Percentiles rank a stretch among this genome's conserved stretches.
phyloP scores from a whole-genome alignment of 2,329 filamentous ascomycete species.

The Plenodomus tracheiphilus region DNA sequence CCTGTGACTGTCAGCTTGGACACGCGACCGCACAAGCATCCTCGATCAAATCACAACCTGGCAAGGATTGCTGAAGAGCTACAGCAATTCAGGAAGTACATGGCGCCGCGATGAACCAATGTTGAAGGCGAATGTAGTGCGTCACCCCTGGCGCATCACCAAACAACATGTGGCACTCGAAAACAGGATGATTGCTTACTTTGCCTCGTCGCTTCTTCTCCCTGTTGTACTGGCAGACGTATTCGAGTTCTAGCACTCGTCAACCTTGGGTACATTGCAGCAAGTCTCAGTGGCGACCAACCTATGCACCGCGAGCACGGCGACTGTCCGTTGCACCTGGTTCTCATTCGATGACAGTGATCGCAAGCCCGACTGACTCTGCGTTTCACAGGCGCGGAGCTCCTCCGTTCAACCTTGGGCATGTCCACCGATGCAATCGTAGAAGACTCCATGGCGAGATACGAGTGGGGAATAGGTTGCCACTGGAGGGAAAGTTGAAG shows the following conservation, averaged over 20 bases:
- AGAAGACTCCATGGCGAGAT: constrained; percentile 29
- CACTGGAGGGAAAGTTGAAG: neutral
- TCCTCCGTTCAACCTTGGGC: constrained; percentile 37
- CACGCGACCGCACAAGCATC: neutral
- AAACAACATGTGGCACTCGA: neutral
- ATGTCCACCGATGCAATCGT: constrained; percentile 20
- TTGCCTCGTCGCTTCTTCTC: constrained; percentile 94
- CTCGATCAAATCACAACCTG: neutral
- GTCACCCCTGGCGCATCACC: neutral
- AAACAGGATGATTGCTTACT: constrained; percentile 58
- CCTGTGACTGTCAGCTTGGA: constrained; percentile 26
- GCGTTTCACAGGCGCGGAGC: constrained; percentile 70
- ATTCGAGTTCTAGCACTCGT: constrained; percentile 58
- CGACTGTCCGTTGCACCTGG: constrained; percentile 89
- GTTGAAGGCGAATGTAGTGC: neutral
- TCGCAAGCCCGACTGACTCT: constrained; percentile 93
- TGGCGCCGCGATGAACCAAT: neutral
- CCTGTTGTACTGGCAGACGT: constrained; percentile 87
- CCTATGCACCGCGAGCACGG: constrained; percentile 85
- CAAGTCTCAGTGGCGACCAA: neutral
- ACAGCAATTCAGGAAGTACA: neutral
- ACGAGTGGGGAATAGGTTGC: constrained; percentile 10
- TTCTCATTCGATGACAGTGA: constrained; percentile 92
- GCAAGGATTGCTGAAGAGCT: neutral
- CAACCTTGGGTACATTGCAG: constrained; percentile 57